Evolutionary conservation across 139 green algal genomes (phyloP), one percentile per base, ranked within the genome.

Genomic region (Yamagishiella unicocca): DNA sequence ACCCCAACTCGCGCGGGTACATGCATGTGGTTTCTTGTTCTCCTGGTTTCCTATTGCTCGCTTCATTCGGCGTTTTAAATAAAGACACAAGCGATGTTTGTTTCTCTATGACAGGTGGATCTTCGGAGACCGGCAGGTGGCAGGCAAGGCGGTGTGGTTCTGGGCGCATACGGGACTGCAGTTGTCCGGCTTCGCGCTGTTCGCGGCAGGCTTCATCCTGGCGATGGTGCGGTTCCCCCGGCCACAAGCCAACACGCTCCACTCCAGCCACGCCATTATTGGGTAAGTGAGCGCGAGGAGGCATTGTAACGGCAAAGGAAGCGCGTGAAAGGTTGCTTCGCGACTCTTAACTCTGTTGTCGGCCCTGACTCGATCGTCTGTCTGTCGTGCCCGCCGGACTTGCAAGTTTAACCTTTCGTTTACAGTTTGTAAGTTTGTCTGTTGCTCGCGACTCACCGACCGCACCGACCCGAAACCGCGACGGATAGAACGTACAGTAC

Each of bases 91-190:
- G 53, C 53, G 19, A 21, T 21, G 21, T 61, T 17, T 21, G 53
- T 61, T 17, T 61, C 19, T 17, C 21, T 61, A n/a, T n/a, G n/a
- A 12, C 74, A 82, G 74, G 74, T 82, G 74, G 74, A n/a, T 67
- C 22, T 67, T 82, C 12, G 46, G 46, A 8, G 46, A 24, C 46
- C n/a, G 31, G 46, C 12, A 46, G 37, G 4, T 67, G 38, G 1
- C 29, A 29, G 62, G 78, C 62, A 85, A 85, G 78, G 38, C 78
- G 2, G 7, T 75, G 25, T 85, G 78, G 78, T 85, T 73, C 78
- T 75, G 61, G 78, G 17, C 9, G 10, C 78, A 85, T 45, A 5
- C 75, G 62, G 17, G 24, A 2, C 29, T 62, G 40, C 78, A 85
- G 55, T 42, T 85, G 27, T 9, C 33, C 25, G 78, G 78, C 38